Conservation (phyloP, 2,329 filamentous ascomycete species). For the Xylariaceae sp. region DNA sequence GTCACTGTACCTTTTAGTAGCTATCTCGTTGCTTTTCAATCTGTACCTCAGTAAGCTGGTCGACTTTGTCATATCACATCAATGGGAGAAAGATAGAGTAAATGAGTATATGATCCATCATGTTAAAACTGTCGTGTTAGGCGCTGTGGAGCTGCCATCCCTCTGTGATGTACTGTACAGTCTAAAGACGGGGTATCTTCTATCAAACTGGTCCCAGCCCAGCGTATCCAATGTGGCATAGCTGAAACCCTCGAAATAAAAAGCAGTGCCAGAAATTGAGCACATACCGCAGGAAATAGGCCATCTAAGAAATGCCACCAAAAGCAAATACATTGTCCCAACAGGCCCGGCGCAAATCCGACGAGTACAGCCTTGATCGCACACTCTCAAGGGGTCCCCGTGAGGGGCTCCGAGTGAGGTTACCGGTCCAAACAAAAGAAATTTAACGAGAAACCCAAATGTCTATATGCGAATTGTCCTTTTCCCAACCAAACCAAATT, state of each 20-base stretch:
- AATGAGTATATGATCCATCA: slow-evolving; percentile 37
- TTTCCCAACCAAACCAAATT: slow-evolving; percentile 42
- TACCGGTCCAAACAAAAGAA: slow-evolving; percentile 38
- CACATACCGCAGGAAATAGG: slow-evolving; percentile 22
- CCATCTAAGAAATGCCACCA: slow-evolving; percentile 36
- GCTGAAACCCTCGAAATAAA: slow-evolving; percentile 39
- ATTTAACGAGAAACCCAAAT: slow-evolving; percentile 33
- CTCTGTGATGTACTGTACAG: slow-evolving; percentile 44
- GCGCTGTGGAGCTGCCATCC: slow-evolving; percentile 44
- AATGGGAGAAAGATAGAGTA: background rate
- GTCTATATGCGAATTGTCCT: slow-evolving; percentile 45
- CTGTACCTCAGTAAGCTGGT: background rate
- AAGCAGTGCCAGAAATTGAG: slow-evolving; percentile 25
- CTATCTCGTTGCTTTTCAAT: background rate
- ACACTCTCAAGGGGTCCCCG: slow-evolving; percentile 31
- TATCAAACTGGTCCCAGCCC: slow-evolving; percentile 47
- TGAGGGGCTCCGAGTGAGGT: slow-evolving; percentile 30
- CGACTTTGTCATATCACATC: background rate
- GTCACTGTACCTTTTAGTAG: background rate
- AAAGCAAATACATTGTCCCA: slow-evolving; percentile 35
- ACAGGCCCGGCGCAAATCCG: slow-evolving; percentile 35
- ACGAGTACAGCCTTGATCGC: slow-evolving; percentile 39
- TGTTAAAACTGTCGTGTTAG: slow-evolving; percentile 38
- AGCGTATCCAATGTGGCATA: slow-evolving; percentile 38
- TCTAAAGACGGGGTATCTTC: slow-evolving; percentile 47